Evolutionary conservation across 1,284 basidiomycete genomes (phyloP).

Genomic region (Ganoderma meredithae): DNA sequence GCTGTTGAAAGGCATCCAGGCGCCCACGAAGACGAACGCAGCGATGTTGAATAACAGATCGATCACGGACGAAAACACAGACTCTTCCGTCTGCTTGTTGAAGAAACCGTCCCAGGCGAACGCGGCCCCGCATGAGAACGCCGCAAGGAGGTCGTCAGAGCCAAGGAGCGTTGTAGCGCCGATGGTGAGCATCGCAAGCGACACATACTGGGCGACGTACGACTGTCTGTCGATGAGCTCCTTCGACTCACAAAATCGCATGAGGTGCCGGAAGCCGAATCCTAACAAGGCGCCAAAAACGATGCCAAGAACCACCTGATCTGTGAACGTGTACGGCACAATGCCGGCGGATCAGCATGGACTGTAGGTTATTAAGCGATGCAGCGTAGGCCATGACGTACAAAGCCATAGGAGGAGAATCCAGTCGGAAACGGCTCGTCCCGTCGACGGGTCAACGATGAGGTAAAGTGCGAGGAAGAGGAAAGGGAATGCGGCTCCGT

Average conservation of each 20-base stretch:
- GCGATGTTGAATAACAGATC: conserved; percentile 92
- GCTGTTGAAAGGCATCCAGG: conserved; percentile 90
- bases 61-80: conserved; percentile 96
- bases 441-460: conserved; percentile 72
- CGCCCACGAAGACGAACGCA: conserved; percentile 91
- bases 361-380: not conserved
- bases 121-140: conserved; percentile 94
- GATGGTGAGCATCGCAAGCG: conserved; percentile 82
- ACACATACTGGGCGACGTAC: conserved; percentile 82
- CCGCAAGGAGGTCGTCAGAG: conserved; percentile 93
- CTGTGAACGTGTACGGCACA: conserved; percentile 46
- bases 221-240: conserved; percentile 96
- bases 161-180: conserved; percentile 88
- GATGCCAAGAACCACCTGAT: conserved; percentile 86
- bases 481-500: conserved; percentile 97
- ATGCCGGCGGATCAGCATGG: conserved; percentile 14
- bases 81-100: conserved; percentile 94
- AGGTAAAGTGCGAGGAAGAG: conserved; percentile 94
- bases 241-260: conserved; percentile 93
- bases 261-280: conserved; percentile 86
- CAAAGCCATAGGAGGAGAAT: conserved; percentile 87
- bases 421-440: conserved; percentile 81
- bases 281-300: conserved; percentile 85
- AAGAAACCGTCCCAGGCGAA: conserved; percentile 99
- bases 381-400: conserved; percentile 50